Evolutionary conservation across 2,329 filamentous ascomycete species (phyloP).

Genomic region (Emmonsiellopsis sp.): DNA sequence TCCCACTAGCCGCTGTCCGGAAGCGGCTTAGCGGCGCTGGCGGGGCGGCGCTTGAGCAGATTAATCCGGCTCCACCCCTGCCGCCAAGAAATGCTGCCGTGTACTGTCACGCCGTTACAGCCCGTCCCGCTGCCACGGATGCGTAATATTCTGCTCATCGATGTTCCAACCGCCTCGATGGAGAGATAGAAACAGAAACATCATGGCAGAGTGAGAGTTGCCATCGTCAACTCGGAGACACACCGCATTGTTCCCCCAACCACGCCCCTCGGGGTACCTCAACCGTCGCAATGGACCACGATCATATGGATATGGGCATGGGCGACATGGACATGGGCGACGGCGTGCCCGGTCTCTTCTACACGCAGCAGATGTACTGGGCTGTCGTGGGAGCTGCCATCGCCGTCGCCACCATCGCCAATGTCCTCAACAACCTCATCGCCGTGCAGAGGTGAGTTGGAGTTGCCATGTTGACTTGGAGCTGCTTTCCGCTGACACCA

Average conservation of each 20-base stretch:
- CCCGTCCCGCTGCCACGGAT: background rate
- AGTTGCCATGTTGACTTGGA: background rate
- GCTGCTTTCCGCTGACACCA: background rate
- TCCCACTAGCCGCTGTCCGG: no score
- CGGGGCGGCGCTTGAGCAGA: background rate
- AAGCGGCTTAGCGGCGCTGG: no score
- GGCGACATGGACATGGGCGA: conserved; percentile 22
- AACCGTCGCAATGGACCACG: background rate
- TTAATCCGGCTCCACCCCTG: background rate
- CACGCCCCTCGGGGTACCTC: background rate
- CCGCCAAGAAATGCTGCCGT: background rate
- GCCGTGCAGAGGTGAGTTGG: conserved; percentile 40
- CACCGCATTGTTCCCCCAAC: background rate
- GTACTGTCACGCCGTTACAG: no score
- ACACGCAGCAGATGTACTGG: conserved; percentile 47
- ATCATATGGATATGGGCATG: conserved; percentile 15
- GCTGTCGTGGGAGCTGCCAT: conserved; percentile 37
- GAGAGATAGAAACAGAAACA: background rate
- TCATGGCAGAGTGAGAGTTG: background rate
- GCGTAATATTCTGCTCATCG: conserved; percentile 2
- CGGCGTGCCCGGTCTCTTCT: conserved; percentile 37
- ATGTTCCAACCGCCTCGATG: background rate
- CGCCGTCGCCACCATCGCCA: conserved; percentile 26
- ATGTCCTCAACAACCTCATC: conserved; percentile 39
- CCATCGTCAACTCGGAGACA: background rate